phyloP scores from a whole-genome alignment of 2,329 filamentous ascomycete species.

The Ascochyta clinopodiicola region DNA sequence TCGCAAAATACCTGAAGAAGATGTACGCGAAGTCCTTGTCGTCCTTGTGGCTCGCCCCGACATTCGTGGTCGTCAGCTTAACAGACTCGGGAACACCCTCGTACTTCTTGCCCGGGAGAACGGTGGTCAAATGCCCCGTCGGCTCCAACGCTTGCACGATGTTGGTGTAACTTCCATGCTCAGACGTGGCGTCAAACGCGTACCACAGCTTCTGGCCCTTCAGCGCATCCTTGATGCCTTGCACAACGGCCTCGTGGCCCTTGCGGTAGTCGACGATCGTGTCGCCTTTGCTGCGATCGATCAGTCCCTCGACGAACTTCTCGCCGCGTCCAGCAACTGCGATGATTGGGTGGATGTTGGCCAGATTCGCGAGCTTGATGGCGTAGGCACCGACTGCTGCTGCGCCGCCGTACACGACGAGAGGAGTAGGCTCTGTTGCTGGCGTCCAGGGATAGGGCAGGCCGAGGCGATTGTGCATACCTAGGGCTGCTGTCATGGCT shows the following conservation, averaged over 20 bases:
- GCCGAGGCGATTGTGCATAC: constrained; percentile 52
- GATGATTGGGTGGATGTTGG: constrained; percentile 53
- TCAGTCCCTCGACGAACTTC: constrained; percentile 46
- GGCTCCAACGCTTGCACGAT: constrained; percentile 48
- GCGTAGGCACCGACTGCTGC: constrained; percentile 51
- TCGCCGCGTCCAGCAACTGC: constrained; percentile 50
- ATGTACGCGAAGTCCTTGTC: constrained; percentile 54
- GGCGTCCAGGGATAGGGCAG: constrained; percentile 52
- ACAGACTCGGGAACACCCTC: constrained; percentile 51
- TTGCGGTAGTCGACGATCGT: constrained; percentile 61
- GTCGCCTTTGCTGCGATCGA: constrained; percentile 51
- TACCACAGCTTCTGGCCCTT: constrained; percentile 55
- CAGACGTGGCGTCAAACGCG: constrained; percentile 65
- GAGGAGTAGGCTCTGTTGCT: constrained; percentile 26
- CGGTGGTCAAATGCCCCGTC: constrained; percentile 45
- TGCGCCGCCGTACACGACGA: constrained; percentile 53
- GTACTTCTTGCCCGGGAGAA: constrained; percentile 54
- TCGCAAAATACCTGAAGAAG: constrained; percentile 54
- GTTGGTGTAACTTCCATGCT: constrained; percentile 55
- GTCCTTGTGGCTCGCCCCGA: constrained; percentile 37
- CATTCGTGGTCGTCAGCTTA: constrained; percentile 48
- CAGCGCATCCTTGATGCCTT: constrained; percentile 54
- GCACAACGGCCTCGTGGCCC: constrained; percentile 55
- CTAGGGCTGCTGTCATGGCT: constrained; percentile 55
- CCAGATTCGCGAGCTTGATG: constrained; percentile 48